phyloP scores from a whole-genome alignment of 176 grass and related monocot genomes.

The Themeda triandra region DNA sequence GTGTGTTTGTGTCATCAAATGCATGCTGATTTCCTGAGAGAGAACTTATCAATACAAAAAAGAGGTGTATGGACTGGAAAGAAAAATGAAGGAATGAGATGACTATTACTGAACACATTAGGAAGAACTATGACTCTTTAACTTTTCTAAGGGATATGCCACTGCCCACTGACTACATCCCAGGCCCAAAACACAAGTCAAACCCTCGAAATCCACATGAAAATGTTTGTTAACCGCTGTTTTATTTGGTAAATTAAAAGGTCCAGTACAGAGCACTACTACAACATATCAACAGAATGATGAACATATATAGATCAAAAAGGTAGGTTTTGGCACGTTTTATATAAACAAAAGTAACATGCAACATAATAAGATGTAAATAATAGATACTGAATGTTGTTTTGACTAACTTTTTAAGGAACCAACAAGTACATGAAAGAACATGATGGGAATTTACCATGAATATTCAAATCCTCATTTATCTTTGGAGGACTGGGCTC shows the following conservation, averaged over 20 bases:
- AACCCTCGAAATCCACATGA: neutral
- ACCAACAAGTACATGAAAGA: neutral
- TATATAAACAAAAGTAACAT: neutral
- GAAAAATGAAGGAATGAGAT: neutral
- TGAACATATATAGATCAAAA: neutral
- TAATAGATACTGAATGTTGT: neutral
- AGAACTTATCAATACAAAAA: neutral
- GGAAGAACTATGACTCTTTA: neutral
- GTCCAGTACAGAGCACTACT: neutral
- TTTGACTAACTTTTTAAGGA: neutral
- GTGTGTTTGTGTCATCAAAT: neutral
- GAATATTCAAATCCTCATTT: neutral
- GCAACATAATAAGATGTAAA: neutral
- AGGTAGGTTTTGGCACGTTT: neutral
- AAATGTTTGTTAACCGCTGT: neutral
- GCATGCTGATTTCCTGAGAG: neutral
- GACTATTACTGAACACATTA: neutral
- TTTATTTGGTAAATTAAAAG: neutral
- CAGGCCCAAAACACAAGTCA: neutral
- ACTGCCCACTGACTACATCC: neutral
- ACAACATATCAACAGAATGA: neutral
- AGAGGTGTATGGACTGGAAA: neutral
- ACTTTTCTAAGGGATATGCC: neutral
- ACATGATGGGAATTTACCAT: slow-evolving; percentile 11
- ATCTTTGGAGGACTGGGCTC: neutral